phyloP scores from a whole-genome alignment of 108 stramenopile genomes.

The Conticribra guillardii region DNA sequence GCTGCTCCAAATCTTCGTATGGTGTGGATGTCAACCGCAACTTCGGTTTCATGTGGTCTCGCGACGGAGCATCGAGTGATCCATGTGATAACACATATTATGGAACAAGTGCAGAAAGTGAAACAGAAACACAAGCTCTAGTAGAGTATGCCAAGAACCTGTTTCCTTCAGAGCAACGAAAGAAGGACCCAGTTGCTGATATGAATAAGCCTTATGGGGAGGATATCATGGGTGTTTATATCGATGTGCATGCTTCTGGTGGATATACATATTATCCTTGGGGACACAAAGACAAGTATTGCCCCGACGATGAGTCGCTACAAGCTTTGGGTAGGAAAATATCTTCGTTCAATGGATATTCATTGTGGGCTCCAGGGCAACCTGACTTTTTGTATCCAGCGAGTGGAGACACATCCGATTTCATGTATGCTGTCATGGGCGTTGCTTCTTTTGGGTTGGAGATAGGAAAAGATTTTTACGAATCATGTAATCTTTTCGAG shows the following conservation, averaged over 20 bases:
- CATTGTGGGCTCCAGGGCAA: slow-evolving; percentile 36
- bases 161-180: slow-evolving; percentile 52
- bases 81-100: slow-evolving; percentile 44
- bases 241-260: slow-evolving; percentile 59
- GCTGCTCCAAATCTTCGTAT: slow-evolving; percentile 3
- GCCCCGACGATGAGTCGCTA: slow-evolving; percentile 47
- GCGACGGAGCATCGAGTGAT: slow-evolving; percentile 29
- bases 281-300: slow-evolving; percentile 34
- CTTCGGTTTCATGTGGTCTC: slow-evolving; percentile 58
- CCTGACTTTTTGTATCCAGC: slow-evolving; percentile 28
- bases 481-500: slow-evolving; percentile 52
- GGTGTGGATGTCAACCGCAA: slow-evolving; percentile 76
- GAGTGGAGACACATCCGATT: slow-evolving; percentile 51
- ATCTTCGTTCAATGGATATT: slow-evolving; percentile 21
- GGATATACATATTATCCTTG: slow-evolving; percentile 42
- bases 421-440: slow-evolving; percentile 48
- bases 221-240: slow-evolving; percentile 43
- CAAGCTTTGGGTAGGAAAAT: slow-evolving; percentile 45
- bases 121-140: slow-evolving; percentile 59
- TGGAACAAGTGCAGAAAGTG: slow-evolving; percentile 43
- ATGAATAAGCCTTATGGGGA: slow-evolving; percentile 35
- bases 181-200: slow-evolving; percentile 26
- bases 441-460: slow-evolving; percentile 55
- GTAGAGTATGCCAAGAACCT: slow-evolving; percentile 40
- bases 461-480: slow-evolving; percentile 52